phyloP scores from a whole-genome alignment of 208 protist genomes.

The Borovskyia barvae region DNA sequence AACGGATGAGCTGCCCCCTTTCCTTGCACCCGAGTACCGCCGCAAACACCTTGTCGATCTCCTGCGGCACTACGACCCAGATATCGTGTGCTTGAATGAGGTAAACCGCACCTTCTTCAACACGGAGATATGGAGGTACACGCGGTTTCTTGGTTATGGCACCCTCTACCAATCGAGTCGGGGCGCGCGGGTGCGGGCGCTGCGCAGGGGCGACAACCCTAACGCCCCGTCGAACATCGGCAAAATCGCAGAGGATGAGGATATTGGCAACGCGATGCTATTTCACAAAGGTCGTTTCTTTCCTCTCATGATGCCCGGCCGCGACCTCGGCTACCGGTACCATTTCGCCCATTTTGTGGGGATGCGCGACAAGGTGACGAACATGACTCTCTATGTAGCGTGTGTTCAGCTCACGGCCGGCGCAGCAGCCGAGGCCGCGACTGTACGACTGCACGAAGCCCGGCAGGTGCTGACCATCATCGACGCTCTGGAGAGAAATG shows the following conservation, averaged over 20 bases:
- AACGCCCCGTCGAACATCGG: conserved; percentile 26
- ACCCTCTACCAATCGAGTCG: conserved; percentile 79
- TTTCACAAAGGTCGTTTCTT: conserved; percentile 89
- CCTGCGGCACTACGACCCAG: conserved; percentile 72
- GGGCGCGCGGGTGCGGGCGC: conserved; percentile 49
- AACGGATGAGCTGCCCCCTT: conserved; percentile 57
- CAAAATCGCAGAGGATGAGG: conserved; percentile 57
- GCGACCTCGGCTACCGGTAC: conserved; percentile 50
- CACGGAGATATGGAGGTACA: conserved; percentile 56
- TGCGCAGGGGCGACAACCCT: conserved; percentile 53
- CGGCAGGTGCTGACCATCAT: conserved; percentile 64
- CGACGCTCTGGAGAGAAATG: conserved; percentile 52
- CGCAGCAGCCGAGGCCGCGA: conserved; percentile 41
- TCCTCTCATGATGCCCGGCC: conserved; percentile 73
- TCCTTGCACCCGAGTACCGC: conserved; percentile 53
- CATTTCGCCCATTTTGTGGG: conserved; percentile 76
- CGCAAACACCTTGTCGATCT: conserved; percentile 59
- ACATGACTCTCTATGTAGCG: conserved; percentile 70
- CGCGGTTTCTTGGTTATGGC: conserved; percentile 78
- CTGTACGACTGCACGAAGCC: conserved; percentile 55
- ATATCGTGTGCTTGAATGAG: conserved; percentile 80
- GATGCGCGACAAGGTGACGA: conserved; percentile 81
- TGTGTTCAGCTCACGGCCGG: conserved; percentile 80
- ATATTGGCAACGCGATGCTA: conserved; percentile 84
- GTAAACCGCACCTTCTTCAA: conserved; percentile 78